Conservation (phyloP, 2,329 filamentous ascomycete species). For the Nigrospora osmanthi region DNA sequence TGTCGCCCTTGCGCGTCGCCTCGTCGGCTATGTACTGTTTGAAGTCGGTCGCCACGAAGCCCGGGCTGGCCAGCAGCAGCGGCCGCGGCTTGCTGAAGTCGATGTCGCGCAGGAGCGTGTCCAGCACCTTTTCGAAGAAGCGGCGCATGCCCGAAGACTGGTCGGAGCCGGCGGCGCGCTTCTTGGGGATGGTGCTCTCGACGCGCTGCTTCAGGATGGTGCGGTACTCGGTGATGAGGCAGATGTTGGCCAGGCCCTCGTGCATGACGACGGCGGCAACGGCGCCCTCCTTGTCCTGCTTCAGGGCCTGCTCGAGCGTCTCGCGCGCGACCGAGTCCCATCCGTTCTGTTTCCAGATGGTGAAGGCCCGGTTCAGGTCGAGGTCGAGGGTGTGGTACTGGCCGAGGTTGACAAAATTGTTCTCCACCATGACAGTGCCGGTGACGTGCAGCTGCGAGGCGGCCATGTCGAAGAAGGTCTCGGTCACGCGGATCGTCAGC, state of each 20-base stretch:
- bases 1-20: slow-evolving; percentile 52
- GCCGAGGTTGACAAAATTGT: slow-evolving; percentile 42
- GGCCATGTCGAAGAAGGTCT: slow-evolving; percentile 50
- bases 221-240: slow-evolving; percentile 72
- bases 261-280: slow-evolving; percentile 91
- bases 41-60: slow-evolving; percentile 78
- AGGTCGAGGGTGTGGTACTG: slow-evolving; percentile 64
- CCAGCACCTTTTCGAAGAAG: slow-evolving; percentile 73
- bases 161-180: slow-evolving; percentile 55
- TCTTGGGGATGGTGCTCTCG: slow-evolving; percentile 59
- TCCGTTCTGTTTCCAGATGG: slow-evolving; percentile 71
- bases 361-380: slow-evolving; percentile 81
- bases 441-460: slow-evolving; percentile 49
- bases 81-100: slow-evolving; percentile 66
- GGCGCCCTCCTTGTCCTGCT: slow-evolving; percentile 71
- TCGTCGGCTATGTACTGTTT: slow-evolving; percentile 63
- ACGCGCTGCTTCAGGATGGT: slow-evolving; percentile 67
- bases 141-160: slow-evolving; percentile 64
- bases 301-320: slow-evolving; percentile 70
- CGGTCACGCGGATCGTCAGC: slow-evolving; percentile 48
- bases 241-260: slow-evolving; percentile 77
- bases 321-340: slow-evolving; percentile 88
- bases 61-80: slow-evolving; percentile 78
- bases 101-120: slow-evolving; percentile 69
- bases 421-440: slow-evolving; percentile 45